phyloP scores from a whole-genome alignment of 768 basidiomycete genomes.

The Mrakia gelida region DNA sequence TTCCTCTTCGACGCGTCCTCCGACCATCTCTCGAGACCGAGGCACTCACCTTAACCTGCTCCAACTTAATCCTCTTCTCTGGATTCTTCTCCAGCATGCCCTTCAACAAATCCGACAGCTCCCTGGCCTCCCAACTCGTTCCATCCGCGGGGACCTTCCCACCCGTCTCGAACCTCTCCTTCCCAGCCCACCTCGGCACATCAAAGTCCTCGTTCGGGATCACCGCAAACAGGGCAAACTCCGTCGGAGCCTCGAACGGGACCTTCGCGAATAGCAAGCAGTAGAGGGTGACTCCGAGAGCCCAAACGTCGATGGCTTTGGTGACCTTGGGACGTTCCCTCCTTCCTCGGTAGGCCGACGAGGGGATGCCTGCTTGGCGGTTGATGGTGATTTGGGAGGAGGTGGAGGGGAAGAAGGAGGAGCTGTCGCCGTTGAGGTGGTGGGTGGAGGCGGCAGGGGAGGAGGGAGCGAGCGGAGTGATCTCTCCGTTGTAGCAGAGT shows the following conservation, averaged over 20 bases:
- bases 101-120: conserved; percentile 67
- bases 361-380: not conserved
- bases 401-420: conserved; percentile 24
- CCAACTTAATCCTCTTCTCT: conserved; percentile 65
- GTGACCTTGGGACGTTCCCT: conserved; percentile 57
- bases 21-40: not conserved
- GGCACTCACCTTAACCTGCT: conserved; percentile 68
- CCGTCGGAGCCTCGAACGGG: conserved; percentile 67
- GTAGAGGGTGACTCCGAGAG: conserved; percentile 90
- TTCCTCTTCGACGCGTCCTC: not conserved
- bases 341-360: not conserved
- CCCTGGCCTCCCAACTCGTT: conserved; percentile 51
- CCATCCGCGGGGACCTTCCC: conserved; percentile 47
- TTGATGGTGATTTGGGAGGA: conserved; percentile 13
- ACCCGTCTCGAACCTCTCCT: conserved; percentile 61
- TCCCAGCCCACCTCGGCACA: conserved; percentile 65
- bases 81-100: conserved; percentile 77
- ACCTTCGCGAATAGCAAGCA: conserved; percentile 84
- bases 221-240: conserved; percentile 72
- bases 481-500: conserved; percentile 63
- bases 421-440: conserved; percentile 33
- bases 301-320: conserved; percentile 96
- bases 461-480: conserved; percentile 34
- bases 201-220: conserved; percentile 74
- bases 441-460: conserved; percentile 26